These are phyloP conservation scores for Xerocomellus amylosporus DNA, from an alignment of 768 basidiomycete species.

Conservation along the genomic window DNA sequence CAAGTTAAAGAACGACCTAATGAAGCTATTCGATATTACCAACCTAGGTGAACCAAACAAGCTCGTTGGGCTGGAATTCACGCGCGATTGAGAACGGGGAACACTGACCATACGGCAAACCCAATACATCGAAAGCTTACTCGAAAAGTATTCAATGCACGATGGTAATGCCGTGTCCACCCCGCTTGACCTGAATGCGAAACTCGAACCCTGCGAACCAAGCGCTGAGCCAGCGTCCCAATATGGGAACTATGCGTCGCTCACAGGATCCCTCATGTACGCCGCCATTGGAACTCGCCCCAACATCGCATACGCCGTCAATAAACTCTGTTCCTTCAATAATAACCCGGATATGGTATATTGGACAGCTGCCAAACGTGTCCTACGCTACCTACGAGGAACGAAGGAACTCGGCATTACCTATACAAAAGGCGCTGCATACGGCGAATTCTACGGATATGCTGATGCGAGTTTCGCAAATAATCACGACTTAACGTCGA, in stretches of 20 bases:
- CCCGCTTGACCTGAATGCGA: neutral
- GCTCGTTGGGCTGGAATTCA: neutral
- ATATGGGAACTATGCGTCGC: neutral
- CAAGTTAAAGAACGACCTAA: neutral
- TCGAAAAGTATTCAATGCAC: neutral
- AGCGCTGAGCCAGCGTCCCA: neutral
- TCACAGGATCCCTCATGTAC: neutral
- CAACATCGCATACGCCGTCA: neutral
- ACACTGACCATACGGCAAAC: neutral
- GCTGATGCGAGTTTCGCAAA: slow-evolving; percentile 29
- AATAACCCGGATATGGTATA: neutral
- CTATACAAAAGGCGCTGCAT: neutral
- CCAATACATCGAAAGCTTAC: neutral
- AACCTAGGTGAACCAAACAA: neutral
- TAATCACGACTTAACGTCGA: slow-evolving; percentile 14
- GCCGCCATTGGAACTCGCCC: neutral
- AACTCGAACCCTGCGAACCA: neutral
- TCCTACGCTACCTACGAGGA: slow-evolving; percentile 8
- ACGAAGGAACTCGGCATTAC: neutral
- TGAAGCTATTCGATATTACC: neutral
- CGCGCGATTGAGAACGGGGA: neutral
- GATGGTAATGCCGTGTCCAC: neutral
- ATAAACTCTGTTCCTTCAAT: neutral
- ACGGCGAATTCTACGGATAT: slow-evolving; percentile 10
- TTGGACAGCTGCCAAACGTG: neutral